Evolutionary conservation across 805 yeast species (phyloP), one percentile per base, ranked within the genome.

Genomic region (Candida arabinofermentans): DNA sequence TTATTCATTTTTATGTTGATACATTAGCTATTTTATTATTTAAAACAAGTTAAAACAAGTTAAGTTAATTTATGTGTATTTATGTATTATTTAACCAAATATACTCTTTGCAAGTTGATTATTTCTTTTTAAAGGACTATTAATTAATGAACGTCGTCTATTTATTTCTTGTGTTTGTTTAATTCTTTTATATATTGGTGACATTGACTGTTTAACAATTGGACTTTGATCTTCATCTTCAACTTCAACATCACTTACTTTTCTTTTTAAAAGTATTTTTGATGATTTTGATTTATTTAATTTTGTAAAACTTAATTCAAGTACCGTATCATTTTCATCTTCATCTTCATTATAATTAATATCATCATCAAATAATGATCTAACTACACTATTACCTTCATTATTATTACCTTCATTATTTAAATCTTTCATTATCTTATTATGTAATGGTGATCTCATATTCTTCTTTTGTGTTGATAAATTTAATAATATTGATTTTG

Each of bases 1-100:
- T 86, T 54, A 67, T 79, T 10, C 85, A 86, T 55, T 83, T 79
- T 55, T 85, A 83, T 64, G 70, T 83, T 49, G 90, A 80, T 27
- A 77, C 78, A 32, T 64, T 74, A 40, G 93, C 93, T 3, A 73
- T 82, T 51, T 65, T 85, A 47, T 67, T 81, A 8, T 85, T 85
- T 64, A 84, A 80, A 63, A 83, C 87, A 36, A 77, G 82, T 27
- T 80, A 62, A 53, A 23, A 14, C 7, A 27, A 59, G 45, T 9
- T n/a, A 36, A n/a, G 19, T 5, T 13, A 31, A 23, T 19, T 10
- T 8, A 9, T 17, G 9, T 14, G 9, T 17, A 21, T n/a, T 9
- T 8, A 29, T 5, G 22, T 19, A 14, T 8, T 24, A 26, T 23
- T 19, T 10, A 39, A 30, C 45, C 46, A 40, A 55, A 56, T 27